Base-by-base conservation (phyloP, 257 asterid species). In the Orobanche coerulescens region DNA sequence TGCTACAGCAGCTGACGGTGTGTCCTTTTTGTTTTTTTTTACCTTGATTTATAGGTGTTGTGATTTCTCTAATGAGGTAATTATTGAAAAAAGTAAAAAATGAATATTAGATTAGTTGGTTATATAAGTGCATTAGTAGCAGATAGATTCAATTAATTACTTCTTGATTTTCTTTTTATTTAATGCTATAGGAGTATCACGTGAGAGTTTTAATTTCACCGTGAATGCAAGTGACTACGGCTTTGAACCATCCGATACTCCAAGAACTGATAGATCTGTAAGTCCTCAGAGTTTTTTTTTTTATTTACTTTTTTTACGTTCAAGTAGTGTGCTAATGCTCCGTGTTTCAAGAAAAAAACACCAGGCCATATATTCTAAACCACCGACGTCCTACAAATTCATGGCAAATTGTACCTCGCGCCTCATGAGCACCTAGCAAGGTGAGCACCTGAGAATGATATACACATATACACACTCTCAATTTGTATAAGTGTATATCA, bases 181-280 rank as follows among this genome's bases (percentile, higher is more conserved):
- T 34, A 20, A 58, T 61, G 65, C 34, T 39, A 24, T 62, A 88
- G 98, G 97, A 60, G 88, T 92, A 55, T 92, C 97, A 26, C 98
- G 97, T 5, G 86, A 88, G 73, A 84, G 81, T 70, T 92, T 88
- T 74, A 86, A 78, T 64, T 37, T 67, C 53, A 84, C 76, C 63
- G 95, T 88, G 74, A 83, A 84, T 20, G 97, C 98, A 23, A 62
- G 57, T 65, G 90, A 86, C 50, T 81, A 78, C 59, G 95, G 98
- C 42, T 86, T 92, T 78, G 87, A 77, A 61, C 87, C 95, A 46
- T 78, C 95, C n/a, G 95, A 92, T 67, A 88, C 97, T 71, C 98
- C 98, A 65, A 81, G 98, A 75, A 88, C 98, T 15, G 97, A 92
- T 75, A 79, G 97, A 88, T 92, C 95, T 51, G 97, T 92, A 82